Evolutionary conservation across 768 basidiomycete genomes (phyloP).

Genomic region (Brasilioporus rufonigricans): DNA sequence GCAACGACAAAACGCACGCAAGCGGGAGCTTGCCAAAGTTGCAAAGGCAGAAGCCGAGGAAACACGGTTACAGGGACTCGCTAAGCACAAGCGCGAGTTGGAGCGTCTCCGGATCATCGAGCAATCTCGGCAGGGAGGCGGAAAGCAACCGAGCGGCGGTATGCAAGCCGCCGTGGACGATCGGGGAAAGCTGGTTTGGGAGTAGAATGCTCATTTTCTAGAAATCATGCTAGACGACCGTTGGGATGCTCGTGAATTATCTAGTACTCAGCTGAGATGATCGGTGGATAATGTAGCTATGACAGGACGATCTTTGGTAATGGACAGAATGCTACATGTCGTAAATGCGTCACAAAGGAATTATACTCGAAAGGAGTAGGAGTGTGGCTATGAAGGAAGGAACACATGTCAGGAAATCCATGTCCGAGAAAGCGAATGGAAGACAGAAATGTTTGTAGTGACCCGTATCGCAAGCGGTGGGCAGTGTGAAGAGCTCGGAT

Average conservation of each 20-base stretch:
- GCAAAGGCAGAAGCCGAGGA: conserved; percentile 55
- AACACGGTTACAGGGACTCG: conserved; percentile 48
- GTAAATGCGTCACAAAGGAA: conserved; percentile 18
- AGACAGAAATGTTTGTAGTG: conserved; percentile 1
- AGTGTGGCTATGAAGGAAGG: conserved; percentile 8
- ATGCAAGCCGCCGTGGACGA: conserved; percentile 61
- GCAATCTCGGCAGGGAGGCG: conserved; percentile 29
- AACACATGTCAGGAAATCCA: conserved; percentile 15
- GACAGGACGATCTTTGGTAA: conserved; percentile 13
- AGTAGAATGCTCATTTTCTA: conserved; percentile 16
- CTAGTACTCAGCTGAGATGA: conserved; percentile 15
- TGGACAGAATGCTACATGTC: conserved; percentile 19
- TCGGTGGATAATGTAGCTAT: conserved; percentile 14
- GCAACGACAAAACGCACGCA: conserved; percentile 66
- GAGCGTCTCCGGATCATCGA: conserved; percentile 55
- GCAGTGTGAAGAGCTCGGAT: conserved; percentile 15
- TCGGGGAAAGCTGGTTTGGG: conserved; percentile 59
- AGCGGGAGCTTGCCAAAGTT: conserved; percentile 55
- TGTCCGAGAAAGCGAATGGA: conserved; percentile 16
- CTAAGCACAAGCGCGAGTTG: conserved; percentile 57
- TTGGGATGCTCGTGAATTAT: conserved; percentile 20
- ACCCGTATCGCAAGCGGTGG: conserved; percentile 10
- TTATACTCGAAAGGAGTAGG: conserved; percentile 6
- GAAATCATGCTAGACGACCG: conserved; percentile 9
- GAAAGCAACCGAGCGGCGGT: conserved; percentile 45